phyloP scores from a whole-genome alignment of 2,329 filamentous ascomycete genomes.

The Aspergillus fructus region DNA sequence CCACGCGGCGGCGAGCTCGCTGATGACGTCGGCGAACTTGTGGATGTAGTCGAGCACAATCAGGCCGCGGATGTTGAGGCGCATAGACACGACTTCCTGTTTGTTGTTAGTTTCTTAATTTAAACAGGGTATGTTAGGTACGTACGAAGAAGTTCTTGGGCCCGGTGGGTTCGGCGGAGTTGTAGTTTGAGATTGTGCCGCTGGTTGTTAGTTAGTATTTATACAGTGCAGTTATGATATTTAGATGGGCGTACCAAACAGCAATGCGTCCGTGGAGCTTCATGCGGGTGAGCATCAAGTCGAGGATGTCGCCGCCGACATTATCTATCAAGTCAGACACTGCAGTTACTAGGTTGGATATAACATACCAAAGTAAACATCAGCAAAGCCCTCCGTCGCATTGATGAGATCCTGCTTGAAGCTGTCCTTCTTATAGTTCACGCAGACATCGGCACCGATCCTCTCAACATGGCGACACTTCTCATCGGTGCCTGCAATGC shows the following conservation, averaged over 20 bases:
- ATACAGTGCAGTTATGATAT: too few relatives aligned
- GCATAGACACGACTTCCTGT: slow-evolving; percentile 13
- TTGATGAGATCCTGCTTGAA: slow-evolving; percentile 6
- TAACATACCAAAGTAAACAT: slow-evolving; percentile 4
- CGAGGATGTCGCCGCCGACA: slow-evolving; percentile 12
- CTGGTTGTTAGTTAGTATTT: neutral
- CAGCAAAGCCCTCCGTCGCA: slow-evolving; percentile 2
- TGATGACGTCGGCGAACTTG: slow-evolving; percentile 22
- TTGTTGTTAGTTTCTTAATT: slow-evolving; percentile 7
- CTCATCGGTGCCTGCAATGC: slow-evolving; percentile 10
- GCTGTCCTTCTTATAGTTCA: slow-evolving; percentile 8
- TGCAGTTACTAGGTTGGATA: neutral
- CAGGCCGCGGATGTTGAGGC: slow-evolving; percentile 21
- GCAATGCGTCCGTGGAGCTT: slow-evolving; percentile 16
- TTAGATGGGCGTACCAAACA: slow-evolving; percentile 3
- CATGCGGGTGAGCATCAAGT: slow-evolving; percentile 11
- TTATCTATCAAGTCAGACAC: slow-evolving; percentile 1
- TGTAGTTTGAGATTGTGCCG: slow-evolving; percentile 25
- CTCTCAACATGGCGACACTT: slow-evolving; percentile 13
- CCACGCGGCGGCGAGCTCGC: slow-evolving; percentile 28
- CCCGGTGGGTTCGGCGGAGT: slow-evolving; percentile 9
- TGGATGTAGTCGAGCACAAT: slow-evolving; percentile 21
- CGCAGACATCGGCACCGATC: slow-evolving; percentile 15
- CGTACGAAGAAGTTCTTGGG: slow-evolving; percentile 23
- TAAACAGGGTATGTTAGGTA: too few relatives aligned